These are phyloP conservation scores for Hypoxylon sp. DNA, from an alignment of 2,329 filamentous ascomycete genomes.

Conservation along the genomic window DNA sequence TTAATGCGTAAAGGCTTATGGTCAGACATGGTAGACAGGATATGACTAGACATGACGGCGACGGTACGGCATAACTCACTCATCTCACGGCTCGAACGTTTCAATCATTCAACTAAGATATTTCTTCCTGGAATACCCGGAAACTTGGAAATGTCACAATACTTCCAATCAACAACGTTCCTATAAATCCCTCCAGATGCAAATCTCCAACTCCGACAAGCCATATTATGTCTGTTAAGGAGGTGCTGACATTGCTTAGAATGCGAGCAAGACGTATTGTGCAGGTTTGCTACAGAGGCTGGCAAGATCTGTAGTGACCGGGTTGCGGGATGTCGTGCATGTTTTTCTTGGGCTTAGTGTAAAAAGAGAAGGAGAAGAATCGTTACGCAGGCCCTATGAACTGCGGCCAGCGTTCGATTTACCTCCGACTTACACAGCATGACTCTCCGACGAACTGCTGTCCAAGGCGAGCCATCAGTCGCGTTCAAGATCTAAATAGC, in stretches of 20 bases:
- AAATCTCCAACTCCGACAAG: conserved; percentile 14
- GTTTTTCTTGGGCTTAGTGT: conserved; percentile 36
- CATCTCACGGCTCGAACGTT: conserved; percentile 29
- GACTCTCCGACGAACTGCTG: conserved; percentile 39
- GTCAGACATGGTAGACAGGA: conserved; percentile 36
- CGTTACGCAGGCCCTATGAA: conserved; percentile 38
- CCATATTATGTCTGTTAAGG: conserved; percentile 22
- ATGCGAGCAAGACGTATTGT: conserved; percentile 22
- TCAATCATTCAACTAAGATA: conserved; percentile 23
- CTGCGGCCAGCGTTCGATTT: conserved; percentile 42
- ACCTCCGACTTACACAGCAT: conserved; percentile 47
- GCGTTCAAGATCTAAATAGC: conserved; percentile 32
- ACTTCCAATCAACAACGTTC: conserved; percentile 12
- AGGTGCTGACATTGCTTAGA: conserved; percentile 22
- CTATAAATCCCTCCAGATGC: conserved; percentile 9
- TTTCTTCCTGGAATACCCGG: conserved; percentile 16
- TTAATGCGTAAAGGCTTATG: conserved; percentile 21
- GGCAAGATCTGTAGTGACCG: conserved; percentile 38
- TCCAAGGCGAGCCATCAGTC: conserved; percentile 32
- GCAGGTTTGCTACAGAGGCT: conserved; percentile 42
- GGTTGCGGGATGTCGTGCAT: conserved; percentile 46
- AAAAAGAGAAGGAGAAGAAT: conserved; percentile 32
- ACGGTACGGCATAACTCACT: conserved; percentile 32
- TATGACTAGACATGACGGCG: conserved; percentile 36
- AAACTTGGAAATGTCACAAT: conserved; percentile 25